Evolutionary conservation across 768 basidiomycete genomes (phyloP), one percentile per base, ranked within the genome.

Genomic region (Punctularia strigosozonata): DNA sequence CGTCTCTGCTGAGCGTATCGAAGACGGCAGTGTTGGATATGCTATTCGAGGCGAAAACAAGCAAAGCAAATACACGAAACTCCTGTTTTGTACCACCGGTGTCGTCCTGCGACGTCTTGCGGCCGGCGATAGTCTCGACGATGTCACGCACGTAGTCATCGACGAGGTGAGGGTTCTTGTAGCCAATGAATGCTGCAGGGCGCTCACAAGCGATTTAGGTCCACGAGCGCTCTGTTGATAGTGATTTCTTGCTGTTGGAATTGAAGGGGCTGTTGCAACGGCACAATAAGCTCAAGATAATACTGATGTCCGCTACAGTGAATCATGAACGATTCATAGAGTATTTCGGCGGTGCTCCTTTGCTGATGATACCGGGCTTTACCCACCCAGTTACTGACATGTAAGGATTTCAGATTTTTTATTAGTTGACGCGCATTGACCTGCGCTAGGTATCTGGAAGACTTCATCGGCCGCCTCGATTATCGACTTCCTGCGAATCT

Each of bases 261-360:
- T 63, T 95, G 19, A 77, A 79, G 43, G 82, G 88, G 48, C 60
- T 95, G 12, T 56, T 94, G 32, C 62, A 63, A 43, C 65, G 54
- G 15, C 79, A 88, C 49, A 59, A 64, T 17, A 69, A 56, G 2
- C 68, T 95, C 48, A 91, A 85, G 54, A 68, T 97, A 17, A 60
- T 92, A 17, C 68, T 94, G 33, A 95, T 95, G 90, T 89, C 85
- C 23, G 92, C 92, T 4, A 97, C 92, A 0, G 92, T 94, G 57
- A 92, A 95, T 50, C 86, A 90, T 43, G 69, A 85, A 45, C 73
- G 68, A n/a, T 91, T 90, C 48, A 63, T 79, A 35, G 68, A 72
- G 40, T 97, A 97, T 55, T 95, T 94, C 52, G 56, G 74, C 36
- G 68, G 72, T 17, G 88, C 89, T 3, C 89, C 92, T 1, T 64